Conservation (phyloP, 2,329 filamentous ascomycete species). For the Calonectria multiphialidica region DNA sequence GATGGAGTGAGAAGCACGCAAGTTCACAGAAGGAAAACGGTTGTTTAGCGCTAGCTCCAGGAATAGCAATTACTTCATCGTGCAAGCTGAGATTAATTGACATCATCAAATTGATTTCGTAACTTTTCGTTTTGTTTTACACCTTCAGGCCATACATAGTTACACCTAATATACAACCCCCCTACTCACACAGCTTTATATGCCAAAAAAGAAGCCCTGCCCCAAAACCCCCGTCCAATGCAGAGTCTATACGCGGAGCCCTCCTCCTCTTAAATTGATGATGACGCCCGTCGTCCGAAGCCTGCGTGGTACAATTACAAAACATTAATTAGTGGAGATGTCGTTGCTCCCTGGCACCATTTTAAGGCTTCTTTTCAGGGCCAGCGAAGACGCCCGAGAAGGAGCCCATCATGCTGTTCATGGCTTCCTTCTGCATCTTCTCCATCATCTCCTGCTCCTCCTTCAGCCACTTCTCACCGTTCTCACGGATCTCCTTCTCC, state of each 20-base stretch:
- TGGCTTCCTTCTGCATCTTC: conserved; percentile 88
- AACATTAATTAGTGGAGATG: conserved; percentile 48
- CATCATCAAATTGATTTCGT: background rate
- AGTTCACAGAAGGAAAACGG: too few relatives aligned
- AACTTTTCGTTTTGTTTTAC: conserved; percentile 21
- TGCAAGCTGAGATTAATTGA: background rate
- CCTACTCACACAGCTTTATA: conserved; percentile 16
- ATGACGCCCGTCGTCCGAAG: conserved; percentile 21
- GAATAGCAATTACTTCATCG: background rate
- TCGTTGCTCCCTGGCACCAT: conserved; percentile 15
- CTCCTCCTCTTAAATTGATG: conserved; percentile 16
- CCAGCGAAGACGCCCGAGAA: conserved; percentile 57
- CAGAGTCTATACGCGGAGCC: conserved; percentile 34
- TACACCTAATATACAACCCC: conserved; percentile 32
- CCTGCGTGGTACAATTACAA: conserved; percentile 40
- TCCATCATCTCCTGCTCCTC: conserved; percentile 92
- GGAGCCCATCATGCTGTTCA: conserved; percentile 90
- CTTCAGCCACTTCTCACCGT: conserved; percentile 95
- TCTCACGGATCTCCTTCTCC: conserved; percentile 91
- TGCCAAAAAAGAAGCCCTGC: conserved; percentile 19
- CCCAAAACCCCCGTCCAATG: conserved; percentile 23
- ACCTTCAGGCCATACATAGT: conserved; percentile 22
- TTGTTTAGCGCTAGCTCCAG: background rate
- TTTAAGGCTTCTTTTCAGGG: conserved; percentile 42
- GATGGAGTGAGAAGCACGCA: background rate